Evolutionary conservation across 1,284 basidiomycete species (phyloP).

Genomic region (Ganoderma lingzhi): DNA sequence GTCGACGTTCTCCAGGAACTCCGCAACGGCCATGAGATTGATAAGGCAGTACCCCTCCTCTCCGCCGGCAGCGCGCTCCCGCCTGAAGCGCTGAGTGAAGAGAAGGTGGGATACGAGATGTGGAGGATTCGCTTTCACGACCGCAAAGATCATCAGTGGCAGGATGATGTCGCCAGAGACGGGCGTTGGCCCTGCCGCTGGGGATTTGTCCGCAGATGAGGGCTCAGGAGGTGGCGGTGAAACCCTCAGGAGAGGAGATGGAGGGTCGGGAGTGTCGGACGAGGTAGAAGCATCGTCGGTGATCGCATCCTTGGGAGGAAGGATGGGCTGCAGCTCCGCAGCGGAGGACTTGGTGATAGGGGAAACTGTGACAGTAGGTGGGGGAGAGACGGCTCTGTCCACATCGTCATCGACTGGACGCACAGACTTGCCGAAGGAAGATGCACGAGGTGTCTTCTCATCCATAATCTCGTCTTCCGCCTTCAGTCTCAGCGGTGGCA

Average conservation of each 20-base stretch:
- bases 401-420: slow-evolving; percentile 31
- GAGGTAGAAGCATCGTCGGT: slow-evolving; percentile 21
- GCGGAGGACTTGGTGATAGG: slow-evolving; percentile 31
- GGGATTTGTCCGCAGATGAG: slow-evolving; percentile 16
- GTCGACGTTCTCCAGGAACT: slow-evolving; percentile 94
- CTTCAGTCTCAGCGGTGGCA: slow-evolving; percentile 72
- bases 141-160: slow-evolving; percentile 90
- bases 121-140: slow-evolving; percentile 89
- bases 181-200: slow-evolving; percentile 45
- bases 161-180: slow-evolving; percentile 84
- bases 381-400: slow-evolving; percentile 32
- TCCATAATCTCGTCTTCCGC: slow-evolving; percentile 58
- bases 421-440: slow-evolving; percentile 36
- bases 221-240: slow-evolving; percentile 39
- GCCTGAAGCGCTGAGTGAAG: slow-evolving; percentile 88
- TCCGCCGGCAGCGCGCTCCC: slow-evolving; percentile 72
- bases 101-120: slow-evolving; percentile 87
- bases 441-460: slow-evolving; percentile 46
- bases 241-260: slow-evolving; percentile 39
- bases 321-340: slow-evolving; percentile 23
- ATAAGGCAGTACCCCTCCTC: slow-evolving; percentile 93
- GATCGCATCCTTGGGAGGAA: slow-evolving; percentile 17
- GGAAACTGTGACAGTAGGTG: slow-evolving; percentile 42
- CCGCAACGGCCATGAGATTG: slow-evolving; percentile 92
- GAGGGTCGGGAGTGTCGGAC: slow-evolving; percentile 24